Conservation (phyloP, 169 alveolate species). For the Eimeria praecox region DNA sequence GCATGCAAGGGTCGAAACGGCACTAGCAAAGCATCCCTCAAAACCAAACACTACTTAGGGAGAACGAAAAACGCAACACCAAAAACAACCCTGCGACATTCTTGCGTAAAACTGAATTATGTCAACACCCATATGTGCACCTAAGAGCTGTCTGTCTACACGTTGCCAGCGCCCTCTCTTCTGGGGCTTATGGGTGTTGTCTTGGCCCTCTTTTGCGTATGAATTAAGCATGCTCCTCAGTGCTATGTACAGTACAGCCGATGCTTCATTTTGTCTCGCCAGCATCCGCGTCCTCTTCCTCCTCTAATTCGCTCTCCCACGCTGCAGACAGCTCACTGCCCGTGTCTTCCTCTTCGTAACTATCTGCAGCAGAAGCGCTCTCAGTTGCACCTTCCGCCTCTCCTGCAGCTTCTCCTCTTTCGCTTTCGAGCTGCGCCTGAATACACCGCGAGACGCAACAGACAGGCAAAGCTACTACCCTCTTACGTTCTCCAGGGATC, state of each 20-base stretch:
- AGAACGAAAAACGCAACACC: neutral
- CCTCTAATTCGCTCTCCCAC: constrained; percentile 41
- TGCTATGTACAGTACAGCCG: no score
- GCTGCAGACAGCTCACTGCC: constrained; percentile 19
- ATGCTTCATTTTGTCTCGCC: neutral
- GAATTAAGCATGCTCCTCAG: no score
- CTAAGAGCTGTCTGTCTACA: no score
- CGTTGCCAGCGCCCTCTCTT: no score
- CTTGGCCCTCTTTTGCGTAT: no score
- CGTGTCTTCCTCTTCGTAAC: neutral
- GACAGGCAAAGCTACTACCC: neutral
- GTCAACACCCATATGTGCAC: no score
- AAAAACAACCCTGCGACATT: neutral
- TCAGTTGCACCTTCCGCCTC: neutral
- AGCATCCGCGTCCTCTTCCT: constrained; percentile 9
- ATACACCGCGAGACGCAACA: neutral
- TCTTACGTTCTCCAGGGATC: neutral
- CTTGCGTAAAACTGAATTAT: neutral
- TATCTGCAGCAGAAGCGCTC: constrained; percentile 38
- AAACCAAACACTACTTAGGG: neutral
- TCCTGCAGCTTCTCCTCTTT: constrained; percentile 26
- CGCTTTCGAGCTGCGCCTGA: constrained; percentile 41
- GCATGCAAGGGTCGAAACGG: neutral
- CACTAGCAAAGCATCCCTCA: neutral
- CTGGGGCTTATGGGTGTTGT: no score